Conservation (phyloP, 2,329 filamentous ascomycete species). For the Pseudodiploospora longispora region DNA sequence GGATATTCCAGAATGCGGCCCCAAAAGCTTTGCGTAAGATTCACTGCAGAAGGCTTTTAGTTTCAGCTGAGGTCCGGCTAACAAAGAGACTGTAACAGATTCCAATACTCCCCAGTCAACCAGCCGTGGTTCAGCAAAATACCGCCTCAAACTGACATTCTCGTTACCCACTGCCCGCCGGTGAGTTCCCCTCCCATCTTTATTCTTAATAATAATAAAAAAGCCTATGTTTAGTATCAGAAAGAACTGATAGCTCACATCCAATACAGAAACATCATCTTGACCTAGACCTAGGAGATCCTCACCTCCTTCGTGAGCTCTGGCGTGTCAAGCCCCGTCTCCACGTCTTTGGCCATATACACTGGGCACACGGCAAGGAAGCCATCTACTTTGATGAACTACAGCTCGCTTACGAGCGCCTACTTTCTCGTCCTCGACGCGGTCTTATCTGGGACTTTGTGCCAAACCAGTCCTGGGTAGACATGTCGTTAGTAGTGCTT, state of each 20-base stretch:
- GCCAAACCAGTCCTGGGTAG: slow-evolving; percentile 38
- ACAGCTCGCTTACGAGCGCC: slow-evolving; percentile 63
- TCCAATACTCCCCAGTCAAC: slow-evolving; percentile 59
- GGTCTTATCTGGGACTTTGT: slow-evolving; percentile 38
- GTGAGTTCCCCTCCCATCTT: slow-evolving; percentile 23
- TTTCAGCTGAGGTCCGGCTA: neutral
- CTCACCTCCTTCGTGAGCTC: slow-evolving; percentile 60
- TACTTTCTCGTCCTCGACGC: slow-evolving; percentile 38
- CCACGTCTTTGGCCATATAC: slow-evolving; percentile 81
- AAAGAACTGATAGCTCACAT: slow-evolving; percentile 1
- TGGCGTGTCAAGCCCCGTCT: slow-evolving; percentile 67
- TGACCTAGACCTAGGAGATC: slow-evolving; percentile 62
- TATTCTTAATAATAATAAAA: neutral
- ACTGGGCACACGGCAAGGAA: slow-evolving; percentile 65
- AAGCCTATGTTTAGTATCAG: neutral
- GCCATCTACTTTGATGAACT: slow-evolving; percentile 66
- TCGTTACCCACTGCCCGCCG: slow-evolving; percentile 76
- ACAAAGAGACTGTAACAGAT: slow-evolving; percentile 33
- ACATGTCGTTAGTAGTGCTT: slow-evolving; percentile 34
- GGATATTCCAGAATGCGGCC: slow-evolving; percentile 70
- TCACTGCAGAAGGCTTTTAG: neutral
- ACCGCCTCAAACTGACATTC: slow-evolving; percentile 64
- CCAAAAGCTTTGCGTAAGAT: slow-evolving; percentile 52
- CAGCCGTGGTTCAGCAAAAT: slow-evolving; percentile 68
- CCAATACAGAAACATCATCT: slow-evolving; percentile 52